These are phyloP conservation scores for Lepidium sativum DNA, from an alignment of 345 rosid species.

Conservation along the genomic window DNA sequence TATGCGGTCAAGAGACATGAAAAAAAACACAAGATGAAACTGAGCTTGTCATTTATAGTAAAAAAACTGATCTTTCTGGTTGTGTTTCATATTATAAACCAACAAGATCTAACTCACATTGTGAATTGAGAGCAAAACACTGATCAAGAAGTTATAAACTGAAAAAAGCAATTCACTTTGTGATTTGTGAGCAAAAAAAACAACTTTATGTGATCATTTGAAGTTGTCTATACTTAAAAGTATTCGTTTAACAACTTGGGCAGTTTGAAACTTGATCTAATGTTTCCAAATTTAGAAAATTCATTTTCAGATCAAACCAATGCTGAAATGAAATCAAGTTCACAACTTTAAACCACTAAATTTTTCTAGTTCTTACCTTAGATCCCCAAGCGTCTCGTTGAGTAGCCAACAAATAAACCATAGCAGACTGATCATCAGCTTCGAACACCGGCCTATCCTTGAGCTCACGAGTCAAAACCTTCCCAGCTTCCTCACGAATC, in stretches of 20 bases:
- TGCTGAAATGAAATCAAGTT: background rate
- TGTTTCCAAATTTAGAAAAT: background rate
- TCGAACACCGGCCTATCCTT: constrained; percentile 57
- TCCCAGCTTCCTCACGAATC: constrained; percentile 61
- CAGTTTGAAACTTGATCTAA: background rate
- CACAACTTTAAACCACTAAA: background rate
- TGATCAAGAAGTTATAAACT: background rate
- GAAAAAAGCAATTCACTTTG: background rate
- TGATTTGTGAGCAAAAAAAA: background rate
- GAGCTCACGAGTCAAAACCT: constrained; percentile 50
- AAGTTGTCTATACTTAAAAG: background rate
- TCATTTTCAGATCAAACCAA: background rate
- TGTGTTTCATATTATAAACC: background rate
- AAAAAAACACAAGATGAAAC: background rate
- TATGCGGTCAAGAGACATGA: fast-evolving
- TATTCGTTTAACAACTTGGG: background rate
- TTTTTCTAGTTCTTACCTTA: constrained; percentile 28
- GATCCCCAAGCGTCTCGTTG: constrained; percentile 59
- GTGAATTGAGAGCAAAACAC: background rate
- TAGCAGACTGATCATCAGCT: constrained; percentile 74
- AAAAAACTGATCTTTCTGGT: background rate
- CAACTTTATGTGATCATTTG: background rate
- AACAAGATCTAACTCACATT: background rate
- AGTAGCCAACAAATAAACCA: constrained; percentile 61
- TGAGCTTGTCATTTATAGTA: background rate